phyloP scores from a whole-genome alignment of 192 early-diverging fungal genomes.

The Funneliformis mosseae region DNA sequence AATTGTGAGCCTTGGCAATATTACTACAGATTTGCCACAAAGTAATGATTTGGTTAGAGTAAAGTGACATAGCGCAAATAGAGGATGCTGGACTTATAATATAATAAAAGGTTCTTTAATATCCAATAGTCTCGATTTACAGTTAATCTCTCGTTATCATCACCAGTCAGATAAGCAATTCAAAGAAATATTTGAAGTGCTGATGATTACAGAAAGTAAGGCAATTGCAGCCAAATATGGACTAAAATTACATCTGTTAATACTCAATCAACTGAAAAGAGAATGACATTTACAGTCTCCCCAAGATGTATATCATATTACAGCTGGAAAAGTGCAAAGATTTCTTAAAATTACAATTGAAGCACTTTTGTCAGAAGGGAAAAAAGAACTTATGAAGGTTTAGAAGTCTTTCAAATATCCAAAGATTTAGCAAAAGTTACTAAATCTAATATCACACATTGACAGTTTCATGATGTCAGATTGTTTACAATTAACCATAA shows the following conservation, averaged over 20 bases:
- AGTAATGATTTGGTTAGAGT: slow-evolving; percentile 7
- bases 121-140: neutral
- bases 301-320: neutral
- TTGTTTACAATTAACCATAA: too few species aligned
- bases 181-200: neutral
- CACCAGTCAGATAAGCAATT: neutral
- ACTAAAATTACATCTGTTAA: neutral
- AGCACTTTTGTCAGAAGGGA: neutral
- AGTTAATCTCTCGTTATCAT: neutral
- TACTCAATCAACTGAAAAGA: neutral
- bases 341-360: too few species aligned
- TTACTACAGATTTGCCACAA: slow-evolving; percentile 1
- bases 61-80: neutral
- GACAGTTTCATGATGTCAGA: too few species aligned
- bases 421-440: neutral
- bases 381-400: neutral
- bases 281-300: neutral
- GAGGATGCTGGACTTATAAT: neutral
- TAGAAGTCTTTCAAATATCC: neutral
- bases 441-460: neutral
- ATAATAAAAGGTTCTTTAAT: neutral
- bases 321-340: neutral
- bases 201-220: neutral
- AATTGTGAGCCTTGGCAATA: neutral
- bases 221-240: neutral